phyloP scores from a whole-genome alignment of 2,329 filamentous ascomycete genomes.

The Helminthosporium solani region DNA sequence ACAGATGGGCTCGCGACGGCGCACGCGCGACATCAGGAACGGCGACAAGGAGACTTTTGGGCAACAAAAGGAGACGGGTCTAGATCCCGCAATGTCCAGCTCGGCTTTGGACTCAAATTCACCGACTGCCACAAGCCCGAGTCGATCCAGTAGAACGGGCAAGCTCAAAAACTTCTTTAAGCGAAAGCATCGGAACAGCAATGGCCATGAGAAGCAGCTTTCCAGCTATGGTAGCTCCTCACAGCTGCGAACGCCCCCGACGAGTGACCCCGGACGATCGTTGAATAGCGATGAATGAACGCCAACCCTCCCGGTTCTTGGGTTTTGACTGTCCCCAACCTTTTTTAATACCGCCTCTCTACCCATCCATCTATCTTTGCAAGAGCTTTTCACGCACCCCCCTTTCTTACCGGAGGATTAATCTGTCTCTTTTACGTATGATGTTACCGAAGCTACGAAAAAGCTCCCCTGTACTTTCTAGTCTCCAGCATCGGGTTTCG shows the following conservation, averaged over 20 bases:
- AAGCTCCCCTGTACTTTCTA: slow-evolving; percentile 21
- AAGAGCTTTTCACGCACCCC: slow-evolving; percentile 13
- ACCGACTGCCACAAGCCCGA: slow-evolving; percentile 25
- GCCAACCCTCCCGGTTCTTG: too few relatives aligned
- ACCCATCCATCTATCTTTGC: slow-evolving; percentile 10
- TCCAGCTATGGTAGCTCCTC: slow-evolving; percentile 39
- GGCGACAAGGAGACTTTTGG: slow-evolving; percentile 26
- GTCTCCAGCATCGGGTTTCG: slow-evolving; percentile 11
- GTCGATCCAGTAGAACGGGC: slow-evolving; percentile 29
- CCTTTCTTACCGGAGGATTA: slow-evolving; percentile 11
- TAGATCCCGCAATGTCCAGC: slow-evolving; percentile 25
- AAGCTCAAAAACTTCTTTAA: slow-evolving; percentile 42
- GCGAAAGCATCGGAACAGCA: slow-evolving; percentile 30
- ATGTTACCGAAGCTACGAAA: slow-evolving; percentile 23
- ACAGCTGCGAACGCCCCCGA: slow-evolving; percentile 36
- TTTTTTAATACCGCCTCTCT: too few relatives aligned
- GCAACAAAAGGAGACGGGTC: slow-evolving; percentile 28
- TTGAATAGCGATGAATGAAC: slow-evolving; percentile 39
- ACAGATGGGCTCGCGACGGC: slow-evolving; percentile 33
- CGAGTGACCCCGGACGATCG: slow-evolving; percentile 37
- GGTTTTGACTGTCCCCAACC: too few relatives aligned
- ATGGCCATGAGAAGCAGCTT: slow-evolving; percentile 36
- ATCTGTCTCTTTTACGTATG: slow-evolving; percentile 21
- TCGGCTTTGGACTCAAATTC: slow-evolving; percentile 23
- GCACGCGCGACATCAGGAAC: slow-evolving; percentile 31